Evolutionary conservation across 2,329 filamentous ascomycete species (phyloP), one percentile per base, ranked within the genome.

Genomic region (Colletotrichum spaethianum): DNA sequence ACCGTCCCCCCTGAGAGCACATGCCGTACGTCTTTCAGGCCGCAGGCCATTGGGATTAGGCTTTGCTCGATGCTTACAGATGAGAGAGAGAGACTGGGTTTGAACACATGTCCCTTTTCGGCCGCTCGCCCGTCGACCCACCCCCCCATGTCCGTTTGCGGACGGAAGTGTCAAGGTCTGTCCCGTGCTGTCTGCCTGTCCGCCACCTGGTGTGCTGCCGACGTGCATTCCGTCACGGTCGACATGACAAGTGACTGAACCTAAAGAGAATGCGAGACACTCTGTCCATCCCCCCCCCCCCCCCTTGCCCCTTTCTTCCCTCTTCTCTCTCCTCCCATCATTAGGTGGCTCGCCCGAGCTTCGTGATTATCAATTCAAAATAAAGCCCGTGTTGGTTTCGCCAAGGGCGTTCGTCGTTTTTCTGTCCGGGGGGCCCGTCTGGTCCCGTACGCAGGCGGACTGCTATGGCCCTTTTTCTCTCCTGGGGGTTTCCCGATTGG

Each of bases 171-270:
- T 50, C 33, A 40, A 44, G 8, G 44, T 28, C 60, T 23, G 31
- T 20, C 33, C 46, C 42, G n/a, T 62, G 44, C 23, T 46, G 60
- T 20, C 28, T 28, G 40, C 23, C 40, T 46, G 40, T 60, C 57
- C 57, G 57, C 42, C 50, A 33, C 53, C 12, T 28, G 38, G 64
- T 20, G 44, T 48, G 60, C 31, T 7, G 61, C 42, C 53, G 12
- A 40, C 57, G 44, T 31, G 23, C 18, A 46, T 59, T 28, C 64
- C 64, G 64, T 68, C 64, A 68, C 33, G 36, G 57, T n/a, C 48
- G 68, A 67, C 65, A 63, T 72, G 65, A 72, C 69, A 59, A 68
- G 69, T 72, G 65, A 69, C 53, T 72, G 44, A 72, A 72, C 69
- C 69, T 44, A 69, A 23, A 23, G 36, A 66, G 18, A 42, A 72